These are phyloP conservation scores for Lactarius sanguifluus DNA, from an alignment of 768 basidiomycete species.

Conservation along the genomic window DNA sequence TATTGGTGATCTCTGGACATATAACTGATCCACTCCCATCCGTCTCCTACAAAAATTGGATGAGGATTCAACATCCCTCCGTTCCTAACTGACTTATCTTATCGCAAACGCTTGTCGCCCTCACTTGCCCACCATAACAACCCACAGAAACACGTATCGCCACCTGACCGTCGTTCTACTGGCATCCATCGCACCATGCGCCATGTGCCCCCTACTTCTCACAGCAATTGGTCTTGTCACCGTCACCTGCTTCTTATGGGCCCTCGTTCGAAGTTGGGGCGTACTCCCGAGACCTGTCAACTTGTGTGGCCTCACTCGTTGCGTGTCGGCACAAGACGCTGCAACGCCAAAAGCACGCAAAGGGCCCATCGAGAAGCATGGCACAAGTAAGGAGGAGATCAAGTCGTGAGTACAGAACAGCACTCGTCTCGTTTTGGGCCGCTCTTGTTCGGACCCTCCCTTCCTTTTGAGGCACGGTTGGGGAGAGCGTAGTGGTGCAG, in stretches of 20 bases:
- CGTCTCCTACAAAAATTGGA: not conserved
- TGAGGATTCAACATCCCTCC: not conserved
- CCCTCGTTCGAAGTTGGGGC: too few relatives aligned
- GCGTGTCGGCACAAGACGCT: not conserved
- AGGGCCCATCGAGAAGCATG: not conserved
- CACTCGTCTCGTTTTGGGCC: not conserved
- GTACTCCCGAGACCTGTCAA: too few relatives aligned
- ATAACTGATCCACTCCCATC: too few relatives aligned
- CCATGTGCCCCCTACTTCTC: not conserved
- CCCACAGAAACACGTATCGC: not conserved
- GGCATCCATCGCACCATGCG: constrained; percentile 11
- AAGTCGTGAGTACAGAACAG: constrained; percentile 9
- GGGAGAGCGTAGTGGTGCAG: not conserved
- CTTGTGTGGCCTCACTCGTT: not conserved
- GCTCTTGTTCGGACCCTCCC: not conserved
- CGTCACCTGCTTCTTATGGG: not conserved
- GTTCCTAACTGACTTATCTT: not conserved
- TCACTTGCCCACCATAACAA: not conserved
- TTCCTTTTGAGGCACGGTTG: not conserved
- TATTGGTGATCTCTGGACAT: too few relatives aligned
- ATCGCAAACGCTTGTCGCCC: not conserved
- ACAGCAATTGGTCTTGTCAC: not conserved
- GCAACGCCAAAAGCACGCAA: not conserved
- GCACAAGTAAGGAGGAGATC: constrained; percentile 10
- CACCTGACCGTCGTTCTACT: not conserved